These are phyloP conservation scores for Saksenaea vasiformis DNA, from an alignment of 371 early-diverging fungal species.

Conservation along the genomic window DNA sequence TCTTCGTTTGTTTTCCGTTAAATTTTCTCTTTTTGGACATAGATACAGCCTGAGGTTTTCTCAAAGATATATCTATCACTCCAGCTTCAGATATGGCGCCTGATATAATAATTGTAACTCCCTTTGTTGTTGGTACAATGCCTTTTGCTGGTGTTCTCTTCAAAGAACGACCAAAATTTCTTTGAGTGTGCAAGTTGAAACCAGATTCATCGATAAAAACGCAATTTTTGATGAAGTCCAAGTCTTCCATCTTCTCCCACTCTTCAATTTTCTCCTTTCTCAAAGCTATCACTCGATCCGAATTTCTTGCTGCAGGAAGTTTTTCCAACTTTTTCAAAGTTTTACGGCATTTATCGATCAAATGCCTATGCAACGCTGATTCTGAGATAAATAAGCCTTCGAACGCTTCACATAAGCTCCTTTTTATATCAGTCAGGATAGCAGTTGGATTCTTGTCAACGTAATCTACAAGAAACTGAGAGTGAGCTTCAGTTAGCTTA, in stretches of 20 bases:
- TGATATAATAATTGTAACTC: slow-evolving; percentile 4
- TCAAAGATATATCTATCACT: background rate
- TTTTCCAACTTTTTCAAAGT: slow-evolving; percentile 18
- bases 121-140: background rate
- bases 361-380: slow-evolving; percentile 15
- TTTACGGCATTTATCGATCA: slow-evolving; percentile 10
- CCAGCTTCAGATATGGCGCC: slow-evolving; percentile 5
- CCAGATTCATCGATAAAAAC: slow-evolving; percentile 17
- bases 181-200: slow-evolving; percentile 13
- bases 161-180: slow-evolving; percentile 13
- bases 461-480: slow-evolving; percentile 11
- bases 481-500: slow-evolving; percentile 9
- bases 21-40: background rate
- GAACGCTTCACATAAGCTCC: slow-evolving; percentile 6
- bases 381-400: background rate
- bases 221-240: slow-evolving; percentile 16
- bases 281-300: slow-evolving; percentile 11
- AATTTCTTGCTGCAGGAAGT: slow-evolving; percentile 17
- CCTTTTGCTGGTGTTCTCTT: slow-evolving; percentile 14
- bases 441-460: background rate
- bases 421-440: slow-evolving; percentile 8
- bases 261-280: slow-evolving; percentile 14
- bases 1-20: background rate
- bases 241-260: slow-evolving; percentile 9
- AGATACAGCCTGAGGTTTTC: no score